Base-by-base conservation (phyloP, 2,329 filamentous ascomycete genomes). In the Arthrobotrys megalospora region DNA sequence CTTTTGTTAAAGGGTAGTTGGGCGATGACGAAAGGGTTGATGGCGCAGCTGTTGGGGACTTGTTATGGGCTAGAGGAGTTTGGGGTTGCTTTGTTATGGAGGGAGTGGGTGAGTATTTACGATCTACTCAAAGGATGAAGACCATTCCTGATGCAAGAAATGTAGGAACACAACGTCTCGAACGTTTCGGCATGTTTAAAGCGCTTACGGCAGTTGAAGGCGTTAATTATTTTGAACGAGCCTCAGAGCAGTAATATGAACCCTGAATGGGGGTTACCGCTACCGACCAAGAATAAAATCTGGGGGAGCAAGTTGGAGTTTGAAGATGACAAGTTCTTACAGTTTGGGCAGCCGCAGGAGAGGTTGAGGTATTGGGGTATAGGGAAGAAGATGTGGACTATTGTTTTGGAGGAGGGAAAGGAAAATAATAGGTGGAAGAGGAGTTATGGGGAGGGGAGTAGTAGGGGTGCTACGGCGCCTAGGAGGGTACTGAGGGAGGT, bases 351-450 rank as follows among this genome's bases (percentile, higher is more conserved):
- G 45, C 47, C 75, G n/a, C 75, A 78, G 28, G 75, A 72, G 32
- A 47, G 45, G 24, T 43, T 78, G 14, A 38, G 75, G 7, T 64
- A 64, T 24, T 78, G 58, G 14, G 67, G 75, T 6, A 48, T 78
- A 10, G 75, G 75, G 12, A 78, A 78, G 38, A 78, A 78, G 47
- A 78, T 78, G 67, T 78, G 75, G 73, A 50, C 16, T n/a, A 66
- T 60, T 7, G 45, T 62, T 7, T 47, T 77, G n/a, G 73, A 77
- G 16, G 66, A 77, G 36, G 41, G 21, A 5, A 36, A 43, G 6
- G 72, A 68, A 2, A 10, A 1, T 7, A 48, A 28, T 5, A 55
- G 43, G 41, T 28, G 60, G 41, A 48, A 14, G 14, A 43, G 21
- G 41, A 32, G 14, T 10, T 10, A 14, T 6, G 12, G 58, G 24